phyloP scores from a whole-genome alignment of 139 green algal genomes.

The Dunaliella primolecta region DNA sequence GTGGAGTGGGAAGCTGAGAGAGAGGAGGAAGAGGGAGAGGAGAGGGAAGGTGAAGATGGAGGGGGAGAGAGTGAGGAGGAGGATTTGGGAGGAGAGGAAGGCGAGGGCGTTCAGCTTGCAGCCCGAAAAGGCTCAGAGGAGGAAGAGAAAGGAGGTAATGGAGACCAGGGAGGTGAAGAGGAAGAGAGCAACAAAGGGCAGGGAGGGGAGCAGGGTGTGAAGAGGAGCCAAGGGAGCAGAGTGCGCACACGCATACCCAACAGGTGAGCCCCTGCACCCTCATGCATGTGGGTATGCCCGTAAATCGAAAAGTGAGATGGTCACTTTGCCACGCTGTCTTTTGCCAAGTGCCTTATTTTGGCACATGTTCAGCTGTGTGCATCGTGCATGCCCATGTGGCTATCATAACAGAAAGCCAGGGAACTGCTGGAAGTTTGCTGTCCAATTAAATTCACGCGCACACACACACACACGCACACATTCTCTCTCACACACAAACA shows the following conservation, averaged over 20 bases:
- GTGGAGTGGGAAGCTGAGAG: background rate
- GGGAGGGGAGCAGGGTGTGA: background rate
- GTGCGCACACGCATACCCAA: background rate
- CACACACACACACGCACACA: background rate
- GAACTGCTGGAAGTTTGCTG: too few relatives aligned
- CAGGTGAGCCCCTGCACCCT: background rate
- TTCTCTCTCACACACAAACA: background rate
- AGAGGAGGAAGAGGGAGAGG: background rate
- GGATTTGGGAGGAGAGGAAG: too few relatives aligned
- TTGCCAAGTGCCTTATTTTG: too few relatives aligned
- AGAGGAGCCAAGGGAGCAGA: background rate
- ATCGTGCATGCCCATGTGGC: too few relatives aligned
- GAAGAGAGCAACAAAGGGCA: background rate
- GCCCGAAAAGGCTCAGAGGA: too few relatives aligned
- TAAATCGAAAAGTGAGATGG: too few relatives aligned
- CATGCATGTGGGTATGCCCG: background rate
- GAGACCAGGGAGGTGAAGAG: background rate
- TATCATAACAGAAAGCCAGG: too few relatives aligned
- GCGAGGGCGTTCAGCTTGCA: too few relatives aligned
- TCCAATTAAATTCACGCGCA: too few relatives aligned
- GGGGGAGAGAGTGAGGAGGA: background rate
- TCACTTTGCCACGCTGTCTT: too few relatives aligned
- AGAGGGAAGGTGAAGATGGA: background rate
- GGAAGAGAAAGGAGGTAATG: background rate
- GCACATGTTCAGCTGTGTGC: too few relatives aligned